These are phyloP conservation scores for Cryptococcus sp. DNA, from an alignment of 1,284 basidiomycete genomes.

Conservation along the genomic window DNA sequence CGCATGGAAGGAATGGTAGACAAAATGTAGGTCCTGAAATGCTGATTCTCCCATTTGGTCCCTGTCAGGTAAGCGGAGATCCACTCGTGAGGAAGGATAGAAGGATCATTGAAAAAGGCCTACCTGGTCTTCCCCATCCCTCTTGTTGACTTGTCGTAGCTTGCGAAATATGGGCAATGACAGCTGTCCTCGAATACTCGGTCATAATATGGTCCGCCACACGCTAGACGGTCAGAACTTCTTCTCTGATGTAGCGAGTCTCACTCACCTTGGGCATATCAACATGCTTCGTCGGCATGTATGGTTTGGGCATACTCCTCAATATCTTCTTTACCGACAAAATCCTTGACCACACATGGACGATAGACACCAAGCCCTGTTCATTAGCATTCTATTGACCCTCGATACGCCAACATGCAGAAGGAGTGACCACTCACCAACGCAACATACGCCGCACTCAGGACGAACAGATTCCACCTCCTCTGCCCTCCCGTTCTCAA, in stretches of 20 bases:
- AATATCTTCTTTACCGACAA: conserved; percentile 36
- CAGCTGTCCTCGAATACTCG: conserved; percentile 70
- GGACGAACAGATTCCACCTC: conserved; percentile 41
- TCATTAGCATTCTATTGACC: no score
- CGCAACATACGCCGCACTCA: conserved; percentile 34
- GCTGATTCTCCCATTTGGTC: conserved; percentile 38
- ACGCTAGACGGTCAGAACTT: conserved; percentile 47
- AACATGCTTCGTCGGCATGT: conserved; percentile 56
- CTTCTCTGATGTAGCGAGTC: background rate
- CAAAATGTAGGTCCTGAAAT: conserved; percentile 38
- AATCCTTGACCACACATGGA: conserved; percentile 36
- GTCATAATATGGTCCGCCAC: conserved; percentile 68
- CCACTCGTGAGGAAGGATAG: background rate
- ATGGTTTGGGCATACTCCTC: conserved; percentile 60
- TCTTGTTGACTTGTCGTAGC: conserved; percentile 65
- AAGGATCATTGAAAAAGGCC: conserved; percentile 20
- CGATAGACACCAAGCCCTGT: conserved; percentile 28
- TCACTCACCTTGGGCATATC: conserved; percentile 66
- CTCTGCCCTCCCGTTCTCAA: conserved; percentile 31
- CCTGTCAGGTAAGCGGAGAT: conserved; percentile 13
- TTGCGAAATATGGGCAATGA: conserved; percentile 68
- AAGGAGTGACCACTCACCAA: conserved; percentile 19
- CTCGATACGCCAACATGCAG: background rate
- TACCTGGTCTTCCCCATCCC: conserved; percentile 74
- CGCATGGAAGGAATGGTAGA: conserved; percentile 30